Conservation (phyloP, 495 filamentous ascomycete genomes). For the Penicillium simplicissimum region DNA sequence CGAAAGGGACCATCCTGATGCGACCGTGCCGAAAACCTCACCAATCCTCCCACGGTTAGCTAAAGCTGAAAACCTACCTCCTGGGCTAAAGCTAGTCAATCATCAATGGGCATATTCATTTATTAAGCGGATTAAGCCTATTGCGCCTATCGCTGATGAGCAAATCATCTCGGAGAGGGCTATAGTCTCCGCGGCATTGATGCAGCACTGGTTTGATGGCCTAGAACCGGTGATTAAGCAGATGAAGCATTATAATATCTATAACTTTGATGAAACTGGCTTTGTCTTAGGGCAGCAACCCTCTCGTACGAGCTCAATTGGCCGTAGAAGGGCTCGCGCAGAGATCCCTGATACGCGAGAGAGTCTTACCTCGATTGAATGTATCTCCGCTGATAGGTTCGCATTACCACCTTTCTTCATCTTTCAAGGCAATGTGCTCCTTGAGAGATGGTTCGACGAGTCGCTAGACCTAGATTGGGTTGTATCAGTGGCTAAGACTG, state of each 20-base stretch:
- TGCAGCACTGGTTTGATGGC: background rate
- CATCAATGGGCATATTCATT: background rate
- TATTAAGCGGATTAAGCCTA: background rate
- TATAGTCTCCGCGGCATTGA: background rate
- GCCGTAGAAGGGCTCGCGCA: background rate
- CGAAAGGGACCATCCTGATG: background rate
- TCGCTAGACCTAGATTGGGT: background rate
- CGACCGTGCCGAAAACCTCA: background rate
- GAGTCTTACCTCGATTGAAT: background rate
- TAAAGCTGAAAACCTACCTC: background rate
- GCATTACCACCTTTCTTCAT: background rate
- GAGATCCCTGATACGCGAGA: background rate
- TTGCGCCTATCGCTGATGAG: background rate
- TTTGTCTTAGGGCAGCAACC: background rate
- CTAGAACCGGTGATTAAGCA: background rate
- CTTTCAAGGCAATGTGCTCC: background rate
- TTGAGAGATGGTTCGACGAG: background rate
- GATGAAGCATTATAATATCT: background rate
- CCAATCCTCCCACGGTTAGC: background rate
- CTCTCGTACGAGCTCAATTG: background rate
- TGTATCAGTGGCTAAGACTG: background rate
- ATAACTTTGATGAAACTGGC: conserved; percentile 7
- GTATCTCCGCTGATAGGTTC: background rate
- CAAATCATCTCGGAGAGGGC: background rate
- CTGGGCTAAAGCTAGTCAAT: background rate